These are phyloP conservation scores for Eucalyptus coolabah DNA, from an alignment of 345 rosid genomes.

Conservation along the genomic window DNA sequence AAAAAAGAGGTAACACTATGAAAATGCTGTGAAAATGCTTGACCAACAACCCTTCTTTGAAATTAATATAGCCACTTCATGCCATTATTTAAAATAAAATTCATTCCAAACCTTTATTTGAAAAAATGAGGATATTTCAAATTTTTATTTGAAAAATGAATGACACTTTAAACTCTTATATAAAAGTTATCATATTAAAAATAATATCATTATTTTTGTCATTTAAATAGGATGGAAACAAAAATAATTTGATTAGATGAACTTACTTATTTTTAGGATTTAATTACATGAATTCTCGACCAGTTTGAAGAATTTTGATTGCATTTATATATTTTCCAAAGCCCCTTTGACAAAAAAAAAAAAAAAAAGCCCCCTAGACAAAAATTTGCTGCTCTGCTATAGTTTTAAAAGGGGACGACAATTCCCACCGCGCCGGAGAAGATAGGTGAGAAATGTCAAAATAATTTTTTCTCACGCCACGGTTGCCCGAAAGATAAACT, in stretches of 20 bases:
- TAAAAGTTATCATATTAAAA: accelerated
- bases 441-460: background rate
- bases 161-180: accelerated
- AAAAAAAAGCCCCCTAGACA: background rate
- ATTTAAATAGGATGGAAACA: background rate
- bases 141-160: too few species aligned
- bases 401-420: background rate
- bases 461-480: background rate
- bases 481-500: background rate
- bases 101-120: accelerated
- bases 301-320: background rate
- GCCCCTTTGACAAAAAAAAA: background rate
- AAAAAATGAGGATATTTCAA: too few species aligned
- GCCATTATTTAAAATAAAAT: accelerated
- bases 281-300: background rate
- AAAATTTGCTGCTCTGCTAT: background rate
- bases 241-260: background rate
- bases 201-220: background rate
- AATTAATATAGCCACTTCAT: accelerated
- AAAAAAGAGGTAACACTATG: accelerated
- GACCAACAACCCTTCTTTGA: accelerated
- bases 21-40: too few species aligned
- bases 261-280: background rate
- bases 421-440: background rate
- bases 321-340: background rate